A percentile compares a stretch with the other conserved stretches of the same genome.
These are phyloP conservation scores for Penicillium egyptiacum DNA, from an alignment of 495 filamentous ascomycete species.

Conservation along the genomic window DNA sequence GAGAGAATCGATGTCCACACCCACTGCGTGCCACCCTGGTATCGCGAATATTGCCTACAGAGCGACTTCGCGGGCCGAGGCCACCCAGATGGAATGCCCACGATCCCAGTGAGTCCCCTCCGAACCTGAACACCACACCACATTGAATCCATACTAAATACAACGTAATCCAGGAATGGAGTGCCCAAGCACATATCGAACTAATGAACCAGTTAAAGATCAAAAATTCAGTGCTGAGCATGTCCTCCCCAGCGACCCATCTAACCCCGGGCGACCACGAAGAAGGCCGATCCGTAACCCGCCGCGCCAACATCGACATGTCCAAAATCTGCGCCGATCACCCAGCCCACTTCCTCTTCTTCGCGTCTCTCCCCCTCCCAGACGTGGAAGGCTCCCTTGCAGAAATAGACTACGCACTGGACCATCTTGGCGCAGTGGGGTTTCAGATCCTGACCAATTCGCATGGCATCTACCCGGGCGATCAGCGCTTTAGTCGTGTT, in stretches of 20 bases:
- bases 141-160: background rate
- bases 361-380: slow-evolving; percentile 52
- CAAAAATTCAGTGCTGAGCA: slow-evolving; percentile 50
- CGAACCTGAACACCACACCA: background rate
- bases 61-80: slow-evolving; percentile 33
- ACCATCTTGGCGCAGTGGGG: slow-evolving; percentile 45
- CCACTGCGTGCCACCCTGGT: slow-evolving; percentile 38
- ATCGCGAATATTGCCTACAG: slow-evolving; percentile 33
- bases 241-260: slow-evolving; percentile 51
- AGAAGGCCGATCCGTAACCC: slow-evolving; percentile 32
- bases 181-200: slow-evolving; percentile 39
- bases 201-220: slow-evolving; percentile 49
- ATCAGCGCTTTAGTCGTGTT: slow-evolving; percentile 40
- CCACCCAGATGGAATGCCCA: slow-evolving; percentile 50
- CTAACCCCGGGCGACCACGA: slow-evolving; percentile 37
- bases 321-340: slow-evolving; percentile 36
- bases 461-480: slow-evolving; percentile 53
- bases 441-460: slow-evolving; percentile 50
- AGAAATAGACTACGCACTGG: slow-evolving; percentile 45
- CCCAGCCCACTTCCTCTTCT: slow-evolving; percentile 47
- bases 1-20: slow-evolving; percentile 39
- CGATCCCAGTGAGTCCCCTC: slow-evolving; percentile 34
- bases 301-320: slow-evolving; percentile 40
- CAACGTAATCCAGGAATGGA: slow-evolving; percentile 38
- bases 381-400: slow-evolving; percentile 40